phyloP scores from a whole-genome alignment of 768 basidiomycete species.

The Butyriboletus loyo region DNA sequence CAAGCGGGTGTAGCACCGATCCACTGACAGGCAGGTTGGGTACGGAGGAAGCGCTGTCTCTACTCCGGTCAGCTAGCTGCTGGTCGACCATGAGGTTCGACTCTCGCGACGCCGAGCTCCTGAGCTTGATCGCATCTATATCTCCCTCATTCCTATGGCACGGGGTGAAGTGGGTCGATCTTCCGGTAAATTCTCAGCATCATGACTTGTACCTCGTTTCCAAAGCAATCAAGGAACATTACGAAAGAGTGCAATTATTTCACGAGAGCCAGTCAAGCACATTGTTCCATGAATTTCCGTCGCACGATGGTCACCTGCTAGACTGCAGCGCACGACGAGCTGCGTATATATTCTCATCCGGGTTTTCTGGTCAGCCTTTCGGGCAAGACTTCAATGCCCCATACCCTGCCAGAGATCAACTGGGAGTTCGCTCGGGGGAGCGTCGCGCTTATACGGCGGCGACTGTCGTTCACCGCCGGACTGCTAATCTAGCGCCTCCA shows the following conservation, averaged over 20 bases:
- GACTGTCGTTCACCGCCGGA: neutral
- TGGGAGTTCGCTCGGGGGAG: slow-evolving; percentile 1
- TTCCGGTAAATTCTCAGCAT: slow-evolving; percentile 30
- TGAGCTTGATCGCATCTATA: slow-evolving; percentile 34
- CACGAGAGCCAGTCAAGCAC: neutral
- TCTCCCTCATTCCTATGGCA: slow-evolving; percentile 40
- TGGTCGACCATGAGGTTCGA: neutral
- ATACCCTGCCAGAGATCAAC: slow-evolving; percentile 11
- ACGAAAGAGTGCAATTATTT: slow-evolving; percentile 13
- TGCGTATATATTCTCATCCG: slow-evolving; percentile 12
- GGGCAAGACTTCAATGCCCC: neutral
- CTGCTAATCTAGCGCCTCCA: neutral
- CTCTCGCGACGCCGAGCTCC: slow-evolving; percentile 27
- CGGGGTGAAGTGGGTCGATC: slow-evolving; percentile 31
- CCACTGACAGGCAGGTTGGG: slow-evolving; percentile 45
- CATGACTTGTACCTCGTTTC: slow-evolving; percentile 24
- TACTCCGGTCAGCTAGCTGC: neutral
- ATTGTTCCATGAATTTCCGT: slow-evolving; percentile 6
- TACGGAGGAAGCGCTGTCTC: neutral
- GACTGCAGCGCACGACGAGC: slow-evolving; percentile 15
- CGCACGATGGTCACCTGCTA: slow-evolving; percentile 7
- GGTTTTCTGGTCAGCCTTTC: neutral
- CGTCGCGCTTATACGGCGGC: slow-evolving; percentile 20
- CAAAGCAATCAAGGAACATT: slow-evolving; percentile 30
- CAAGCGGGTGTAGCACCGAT: slow-evolving; percentile 40